These are phyloP conservation scores for Beauveria rudraprayagi DNA, from an alignment of 2,329 filamentous ascomycete genomes.

Conservation along the genomic window DNA sequence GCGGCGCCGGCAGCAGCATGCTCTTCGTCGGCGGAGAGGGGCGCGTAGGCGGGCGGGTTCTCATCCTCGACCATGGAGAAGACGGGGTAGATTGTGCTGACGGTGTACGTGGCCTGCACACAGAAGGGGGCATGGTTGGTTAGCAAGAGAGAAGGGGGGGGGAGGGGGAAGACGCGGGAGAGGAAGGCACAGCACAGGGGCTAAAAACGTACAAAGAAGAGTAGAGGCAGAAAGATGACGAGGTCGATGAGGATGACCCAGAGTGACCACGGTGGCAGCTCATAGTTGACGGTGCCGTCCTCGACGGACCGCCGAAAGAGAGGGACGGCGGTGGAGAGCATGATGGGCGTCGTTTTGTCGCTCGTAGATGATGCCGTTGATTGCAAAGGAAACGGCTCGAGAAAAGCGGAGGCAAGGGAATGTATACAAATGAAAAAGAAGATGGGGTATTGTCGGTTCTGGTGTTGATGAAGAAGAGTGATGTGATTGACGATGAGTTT, in stretches of 20 bases:
- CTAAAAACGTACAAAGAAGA: slow-evolving; percentile 29
- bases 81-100: slow-evolving; percentile 42
- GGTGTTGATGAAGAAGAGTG: neutral
- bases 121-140: neutral
- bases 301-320: slow-evolving; percentile 4
- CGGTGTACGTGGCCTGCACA: slow-evolving; percentile 40
- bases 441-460: neutral
- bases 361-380: neutral
- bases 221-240: slow-evolving; percentile 33
- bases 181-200: neutral
- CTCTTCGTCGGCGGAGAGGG: slow-evolving; percentile 35
- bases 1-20: slow-evolving; percentile 25
- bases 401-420: no score
- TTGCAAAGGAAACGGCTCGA: neutral
- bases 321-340: neutral
- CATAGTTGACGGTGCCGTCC: slow-evolving; percentile 4
- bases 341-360: neutral
- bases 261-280: slow-evolving; percentile 28
- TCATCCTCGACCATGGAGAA: slow-evolving; percentile 53
- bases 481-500: neutral
- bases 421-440: neutral
- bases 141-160: neutral
- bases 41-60: slow-evolving; percentile 46
- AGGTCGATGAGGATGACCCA: slow-evolving; percentile 26
- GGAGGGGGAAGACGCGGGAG: no score